phyloP scores from a whole-genome alignment of 2,329 filamentous ascomycete species.

The Aspergillus sp. region DNA sequence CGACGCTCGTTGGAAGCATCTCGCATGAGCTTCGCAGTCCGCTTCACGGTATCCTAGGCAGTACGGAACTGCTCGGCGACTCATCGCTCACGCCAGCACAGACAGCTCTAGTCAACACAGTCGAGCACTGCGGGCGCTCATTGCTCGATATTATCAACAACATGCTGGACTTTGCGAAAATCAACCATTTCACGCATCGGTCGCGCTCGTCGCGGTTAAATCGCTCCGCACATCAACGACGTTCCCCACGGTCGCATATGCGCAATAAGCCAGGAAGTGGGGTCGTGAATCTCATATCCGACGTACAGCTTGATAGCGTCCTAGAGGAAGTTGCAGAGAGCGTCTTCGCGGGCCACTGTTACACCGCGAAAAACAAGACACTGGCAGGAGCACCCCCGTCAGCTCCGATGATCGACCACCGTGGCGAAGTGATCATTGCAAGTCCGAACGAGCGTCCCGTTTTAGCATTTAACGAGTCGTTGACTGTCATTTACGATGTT shows the following conservation, averaged over 20 bases:
- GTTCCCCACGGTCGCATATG: background rate
- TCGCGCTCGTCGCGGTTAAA: background rate
- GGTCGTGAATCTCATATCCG: constrained; percentile 1
- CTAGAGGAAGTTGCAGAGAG: constrained; percentile 26
- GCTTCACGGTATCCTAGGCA: constrained; percentile 38
- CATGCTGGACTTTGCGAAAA: constrained; percentile 34
- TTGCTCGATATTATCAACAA: constrained; percentile 45
- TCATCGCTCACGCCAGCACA: constrained; percentile 29
- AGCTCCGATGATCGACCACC: background rate
- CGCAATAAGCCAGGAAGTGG: background rate
- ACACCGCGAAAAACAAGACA: constrained; percentile 8
- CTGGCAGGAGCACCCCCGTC: background rate
- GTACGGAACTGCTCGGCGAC: constrained; percentile 33
- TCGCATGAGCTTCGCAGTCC: constrained; percentile 38
- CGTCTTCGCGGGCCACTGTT: constrained; percentile 28
- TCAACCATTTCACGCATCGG: constrained; percentile 19
- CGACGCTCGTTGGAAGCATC: constrained; percentile 34
- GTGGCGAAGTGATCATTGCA: background rate
- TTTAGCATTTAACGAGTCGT: constrained; percentile 5
- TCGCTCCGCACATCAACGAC: background rate
- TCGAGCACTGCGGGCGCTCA: constrained; percentile 43
- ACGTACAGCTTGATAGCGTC: constrained; percentile 21
- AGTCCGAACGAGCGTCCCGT: background rate
- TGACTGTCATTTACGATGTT: constrained; percentile 37
- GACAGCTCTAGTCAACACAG: constrained; percentile 32